Evolutionary conservation across 805 yeast genomes (phyloP), one percentile per base, ranked within the genome.

Genomic region (Candida coleopterorum): DNA sequence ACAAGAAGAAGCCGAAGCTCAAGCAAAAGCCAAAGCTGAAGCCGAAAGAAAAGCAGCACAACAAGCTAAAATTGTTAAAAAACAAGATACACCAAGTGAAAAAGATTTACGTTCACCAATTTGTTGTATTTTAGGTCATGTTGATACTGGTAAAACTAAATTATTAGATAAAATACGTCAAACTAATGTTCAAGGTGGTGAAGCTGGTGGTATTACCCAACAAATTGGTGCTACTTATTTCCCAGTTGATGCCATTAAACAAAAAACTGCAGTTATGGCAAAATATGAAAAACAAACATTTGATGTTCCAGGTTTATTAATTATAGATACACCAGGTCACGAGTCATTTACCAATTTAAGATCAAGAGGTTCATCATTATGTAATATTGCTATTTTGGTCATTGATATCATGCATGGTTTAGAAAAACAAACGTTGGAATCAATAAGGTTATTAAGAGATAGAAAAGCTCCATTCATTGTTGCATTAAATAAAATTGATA

Each of bases 151-250:
- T 81, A 93, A 93, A 68, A 93, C 99, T 48, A 93, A 93, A 62
- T 76, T 93, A 47, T 74, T 93, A 60, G 99, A 93, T 60, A 93
- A 93, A 66, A 81, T 93, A 50, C 90, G 99, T 71, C 97, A 90
- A 71, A 93, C 97, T 28, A 93, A 93, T 57, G 99, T 93, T 43
- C 99, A 93, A 72, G 99, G 97, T 62, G 99, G 98, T 58, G 99
- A 93, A 71, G 99, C 99, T 38, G 99, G 99, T 72, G 99, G 99
- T 72, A 93, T 93, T 62, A 93, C 99, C 47, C 99, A 93, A 75
- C 99, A 93, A 69, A 93, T 93, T 58, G 99, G 99, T 78, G 99
- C 99, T 39, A 93, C 99, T 16, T 93, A 93, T 62, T 93, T 93
- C 86, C 98, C 98, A 43, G 88, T 93, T 49, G 94, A 84, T 21